Base-by-base conservation (phyloP, 805 yeast species). In the Candida rishiriensis region DNA sequence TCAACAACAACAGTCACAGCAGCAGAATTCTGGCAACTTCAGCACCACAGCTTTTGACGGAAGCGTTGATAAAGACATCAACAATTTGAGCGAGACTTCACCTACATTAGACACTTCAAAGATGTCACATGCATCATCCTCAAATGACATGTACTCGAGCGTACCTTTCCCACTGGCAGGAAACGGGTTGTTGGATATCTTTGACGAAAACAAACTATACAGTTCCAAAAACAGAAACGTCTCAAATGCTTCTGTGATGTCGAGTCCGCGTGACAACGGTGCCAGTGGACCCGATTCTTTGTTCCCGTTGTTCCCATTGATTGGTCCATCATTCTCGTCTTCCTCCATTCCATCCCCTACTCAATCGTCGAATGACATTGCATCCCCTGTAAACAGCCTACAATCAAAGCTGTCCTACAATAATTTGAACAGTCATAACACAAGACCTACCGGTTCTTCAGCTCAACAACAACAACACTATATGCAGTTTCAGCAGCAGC, bases 281-380 rank as follows among this genome's bases (percentile, higher is more conserved):
- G 36, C 18, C 30, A 46, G 49, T 43, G 60, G 55, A 8, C 62
- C 64, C 3, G 65, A 60, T 43, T 52, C 61, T 3, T 46, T 59
- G 31, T 64, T 64, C 40, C 68, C 68, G 8, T 44, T 63, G 18
- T 61, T 55, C 36, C 65, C 68, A 1, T 50, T 64, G 21, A 56
- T 63, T 46, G 68, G 68, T 3, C 68, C 66, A 13, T 47, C 51
- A 14, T 53, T 49, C 36, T 44, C 57, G 3, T 56, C 51, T 29
- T 43, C 56, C 15, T 45, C 52, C 4, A 40, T 46, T 1, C 39
- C 54, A 13, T 42, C 54, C 9, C 48, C 59, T 3, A 43, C 53
- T 1, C 43, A 50, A 3, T 49, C 47, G 29, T 33, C 42, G 31
- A 48, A 40, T 40, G 52, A 51, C 34, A 36, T 41, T 18, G 37